Evolutionary conservation across 345 rosid species (phyloP).

Genomic region (Kernera saxatilis): DNA sequence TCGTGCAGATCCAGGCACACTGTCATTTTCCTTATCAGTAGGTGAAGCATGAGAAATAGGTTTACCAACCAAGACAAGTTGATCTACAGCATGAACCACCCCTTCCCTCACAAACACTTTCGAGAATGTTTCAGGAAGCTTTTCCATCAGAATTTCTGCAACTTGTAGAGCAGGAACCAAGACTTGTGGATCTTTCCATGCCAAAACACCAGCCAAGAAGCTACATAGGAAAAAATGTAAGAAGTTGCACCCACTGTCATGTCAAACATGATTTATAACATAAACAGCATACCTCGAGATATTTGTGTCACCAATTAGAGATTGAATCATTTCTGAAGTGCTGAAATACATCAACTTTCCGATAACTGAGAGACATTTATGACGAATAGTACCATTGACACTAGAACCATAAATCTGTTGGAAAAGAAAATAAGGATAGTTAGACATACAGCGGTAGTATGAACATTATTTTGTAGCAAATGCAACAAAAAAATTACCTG

Average conservation of each 20-base stretch:
- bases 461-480: not conserved
- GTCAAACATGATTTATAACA: not conserved
- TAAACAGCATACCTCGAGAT: conserved; percentile 67
- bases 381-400: conserved; percentile 87
- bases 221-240: conserved; percentile 37
- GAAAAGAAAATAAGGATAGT: conserved; percentile 21
- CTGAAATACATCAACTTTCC: conserved; percentile 97
- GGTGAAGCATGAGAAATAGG: conserved; percentile 45
- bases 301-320: conserved; percentile 75
- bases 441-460: not conserved
- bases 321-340: conserved; percentile 83
- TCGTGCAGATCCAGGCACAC: conserved; percentile 65
- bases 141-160: conserved; percentile 97
- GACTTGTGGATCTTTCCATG: conserved; percentile 99
- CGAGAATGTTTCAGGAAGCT: conserved; percentile 93
- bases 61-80: conserved; percentile 73
- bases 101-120: conserved; percentile 97
- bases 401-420: conserved; percentile 96
- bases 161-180: conserved; percentile 96
- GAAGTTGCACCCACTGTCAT: not conserved
- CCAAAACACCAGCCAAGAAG: conserved; percentile 95
- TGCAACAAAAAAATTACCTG: conserved; percentile 49
- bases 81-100: conserved; percentile 97
- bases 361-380: conserved; percentile 92
- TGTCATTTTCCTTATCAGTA: conserved; percentile 74